A percentile compares a stretch with the other conserved stretches of the same genome.
Conservation (phyloP, 176 grass and related monocot genomes). For the Rhynchospora breviuscula region DNA sequence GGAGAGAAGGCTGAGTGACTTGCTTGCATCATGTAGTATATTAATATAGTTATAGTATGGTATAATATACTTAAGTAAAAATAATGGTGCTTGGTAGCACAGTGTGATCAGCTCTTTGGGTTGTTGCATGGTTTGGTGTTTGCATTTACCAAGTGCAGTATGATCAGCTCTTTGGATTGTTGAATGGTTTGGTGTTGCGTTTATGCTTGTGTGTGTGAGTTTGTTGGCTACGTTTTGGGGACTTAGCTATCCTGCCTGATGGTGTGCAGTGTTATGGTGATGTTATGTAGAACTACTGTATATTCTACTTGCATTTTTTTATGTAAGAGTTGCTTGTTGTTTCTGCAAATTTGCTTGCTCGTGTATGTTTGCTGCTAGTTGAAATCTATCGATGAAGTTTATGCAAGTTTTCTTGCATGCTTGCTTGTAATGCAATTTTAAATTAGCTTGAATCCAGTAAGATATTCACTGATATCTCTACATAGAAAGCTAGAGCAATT, state of each 20-base stretch:
- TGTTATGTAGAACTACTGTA: slow-evolving; percentile 5
- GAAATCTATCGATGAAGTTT: neutral
- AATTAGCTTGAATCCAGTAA: neutral
- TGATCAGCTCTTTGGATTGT: slow-evolving; percentile 10
- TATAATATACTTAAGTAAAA: slow-evolving; percentile 24
- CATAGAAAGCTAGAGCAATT: too few relatives aligned
- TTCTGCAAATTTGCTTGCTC: neutral
- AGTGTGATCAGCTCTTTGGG: slow-evolving; percentile 13
- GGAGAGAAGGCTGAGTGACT: slow-evolving; percentile 31
- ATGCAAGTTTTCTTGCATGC: neutral
- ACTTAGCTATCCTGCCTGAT: neutral
- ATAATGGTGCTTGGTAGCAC: neutral
- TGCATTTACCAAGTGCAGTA: neutral
- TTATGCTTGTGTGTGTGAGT: neutral
- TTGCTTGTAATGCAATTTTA: neutral
- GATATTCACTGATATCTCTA: too few relatives aligned
- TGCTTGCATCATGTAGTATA: neutral
- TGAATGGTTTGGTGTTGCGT: slow-evolving; percentile 19
- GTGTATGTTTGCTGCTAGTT: neutral
- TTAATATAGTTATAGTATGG: neutral
- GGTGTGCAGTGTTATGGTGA: neutral
- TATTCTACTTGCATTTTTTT: neutral
- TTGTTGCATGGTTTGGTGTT: slow-evolving; percentile 22
- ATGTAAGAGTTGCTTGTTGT: neutral
- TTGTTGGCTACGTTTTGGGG: neutral